These are phyloP conservation scores for Edhazardia aedis DNA, from an alignment of 371 early-diverging fungal genomes.

Conservation along the genomic window DNA sequence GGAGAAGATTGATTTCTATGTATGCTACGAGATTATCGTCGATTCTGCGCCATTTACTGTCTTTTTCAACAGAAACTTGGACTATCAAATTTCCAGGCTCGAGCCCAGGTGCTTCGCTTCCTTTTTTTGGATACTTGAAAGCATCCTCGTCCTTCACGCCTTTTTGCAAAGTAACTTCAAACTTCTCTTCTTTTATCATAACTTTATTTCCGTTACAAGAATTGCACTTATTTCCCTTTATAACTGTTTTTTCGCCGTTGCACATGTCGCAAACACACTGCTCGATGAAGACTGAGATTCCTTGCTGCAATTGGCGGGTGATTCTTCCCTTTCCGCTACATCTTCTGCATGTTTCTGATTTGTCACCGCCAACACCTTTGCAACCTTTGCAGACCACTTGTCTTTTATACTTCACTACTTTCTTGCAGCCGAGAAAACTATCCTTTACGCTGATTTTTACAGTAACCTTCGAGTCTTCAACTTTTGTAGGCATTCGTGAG, in stretches of 20 bases:
- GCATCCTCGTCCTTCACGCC: no score
- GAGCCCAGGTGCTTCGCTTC: no score
- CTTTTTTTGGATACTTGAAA: no score
- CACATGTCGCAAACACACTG: conserved; percentile 31
- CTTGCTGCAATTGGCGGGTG: conserved; percentile 11
- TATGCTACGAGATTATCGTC: no score
- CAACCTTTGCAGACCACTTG: conserved; percentile 34
- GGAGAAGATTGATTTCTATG: no score
- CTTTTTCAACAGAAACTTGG: no score
- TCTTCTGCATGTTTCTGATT: conserved; percentile 22
- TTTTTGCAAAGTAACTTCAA: no score
- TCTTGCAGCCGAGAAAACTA: conserved; percentile 20
- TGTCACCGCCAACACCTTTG: conserved; percentile 32
- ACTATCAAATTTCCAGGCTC: no score
- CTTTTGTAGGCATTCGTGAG: conserved; percentile 19
- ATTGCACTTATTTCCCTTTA: conserved; percentile 29
- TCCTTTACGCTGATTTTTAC: conserved; percentile 31
- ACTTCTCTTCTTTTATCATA: no score
- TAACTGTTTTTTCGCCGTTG: conserved; percentile 16
- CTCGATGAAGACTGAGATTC: conserved; percentile 17
- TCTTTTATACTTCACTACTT: conserved; percentile 26
- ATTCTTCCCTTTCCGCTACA: conserved; percentile 39
- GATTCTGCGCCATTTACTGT: no score
- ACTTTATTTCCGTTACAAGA: conserved; percentile 33
- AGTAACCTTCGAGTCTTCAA: conserved; percentile 18